Base-by-base conservation (phyloP, 2,329 filamentous ascomycete genomes). In the Xylaria sp. region DNA sequence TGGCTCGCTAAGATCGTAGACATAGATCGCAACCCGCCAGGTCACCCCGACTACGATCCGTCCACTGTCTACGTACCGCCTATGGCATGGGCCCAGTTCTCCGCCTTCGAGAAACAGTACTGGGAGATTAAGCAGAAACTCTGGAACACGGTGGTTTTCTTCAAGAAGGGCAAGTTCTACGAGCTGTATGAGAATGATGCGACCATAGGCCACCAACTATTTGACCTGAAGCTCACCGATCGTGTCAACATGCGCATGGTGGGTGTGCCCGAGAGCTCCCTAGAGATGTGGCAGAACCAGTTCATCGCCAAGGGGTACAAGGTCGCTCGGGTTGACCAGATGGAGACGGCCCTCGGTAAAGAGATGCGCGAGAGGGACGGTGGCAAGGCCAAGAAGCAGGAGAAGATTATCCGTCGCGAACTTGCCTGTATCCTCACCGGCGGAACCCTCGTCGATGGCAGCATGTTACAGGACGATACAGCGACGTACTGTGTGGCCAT, bases 211-310 rank as follows among this genome's bases (percentile, higher is more conserved):
- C 94, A 99, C 78, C 96, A 98, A 79, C 86, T 98, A 18, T 99
- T 99, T 76, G 96, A 99, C 80, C 87, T 99, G 66, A 99, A 99
- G 83, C 91, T 99, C 78, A 99, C 96, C 0, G 96, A 99, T 76
- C 89, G 96, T 64, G 96, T 99, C 79, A 99, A 99, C 80, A 99
- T 99, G 96, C 92, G 95, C 74, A 99, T 99, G 96, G 96, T 98
- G 1, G 96, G 96, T 70, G 96, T 99, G 0, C 96, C 96, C 0
- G 96, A 99, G 80, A 92, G 94, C 77, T 97, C 94, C 13, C 85
- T 99, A n/a, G 93, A 96, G 76, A 91, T 96, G 79, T 99, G 96
- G 96, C 94, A 96, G 66, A 97, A 97, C 76, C 96, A 99, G 77
- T 99, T 99, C 76, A 94, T 99, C 50, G 96, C 95, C 68, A 98